Percentiles rank a stretch among this genome's conserved stretches.
Evolutionary conservation across 768 basidiomycete species (phyloP).

Genomic region (Epithele typhae): DNA sequence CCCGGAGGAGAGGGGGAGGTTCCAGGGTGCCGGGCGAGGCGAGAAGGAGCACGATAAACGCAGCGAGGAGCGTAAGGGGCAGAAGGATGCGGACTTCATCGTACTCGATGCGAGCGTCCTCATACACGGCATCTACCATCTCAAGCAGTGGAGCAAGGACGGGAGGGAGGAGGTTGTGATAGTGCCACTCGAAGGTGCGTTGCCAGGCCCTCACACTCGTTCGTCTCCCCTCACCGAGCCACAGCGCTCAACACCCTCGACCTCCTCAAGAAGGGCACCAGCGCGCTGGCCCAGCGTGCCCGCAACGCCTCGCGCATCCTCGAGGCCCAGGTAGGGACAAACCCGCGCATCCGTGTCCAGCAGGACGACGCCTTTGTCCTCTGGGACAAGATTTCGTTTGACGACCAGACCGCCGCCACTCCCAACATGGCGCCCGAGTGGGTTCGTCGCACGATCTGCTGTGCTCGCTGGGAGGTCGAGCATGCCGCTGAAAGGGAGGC

Average conservation of each 20-base stretch:
- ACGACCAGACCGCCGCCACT: constrained; percentile 28
- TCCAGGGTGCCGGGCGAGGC: constrained; percentile 10
- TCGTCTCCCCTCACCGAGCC: background rate
- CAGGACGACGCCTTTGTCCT: constrained; percentile 77
- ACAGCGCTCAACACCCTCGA: constrained; percentile 91
- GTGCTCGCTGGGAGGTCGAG: constrained; percentile 71
- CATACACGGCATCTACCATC: constrained; percentile 68
- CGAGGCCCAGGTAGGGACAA: constrained; percentile 81
- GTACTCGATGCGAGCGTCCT: constrained; percentile 82
- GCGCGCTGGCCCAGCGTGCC: constrained; percentile 72
- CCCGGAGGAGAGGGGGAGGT: constrained; percentile 7
- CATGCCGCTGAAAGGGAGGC: constrained; percentile 42
- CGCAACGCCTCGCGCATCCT: constrained; percentile 85
- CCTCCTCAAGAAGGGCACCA: constrained; percentile 87
- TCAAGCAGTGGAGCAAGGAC: constrained; percentile 80
- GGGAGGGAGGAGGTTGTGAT: constrained; percentile 76
- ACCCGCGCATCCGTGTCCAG: constrained; percentile 78
- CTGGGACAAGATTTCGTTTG: constrained; percentile 71
- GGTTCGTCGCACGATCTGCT: constrained; percentile 81
- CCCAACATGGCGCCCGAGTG: constrained; percentile 65
- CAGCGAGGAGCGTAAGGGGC: constrained; percentile 22
- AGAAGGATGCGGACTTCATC: constrained; percentile 70
- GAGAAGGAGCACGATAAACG: constrained; percentile 15
- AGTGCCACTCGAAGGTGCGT: constrained; percentile 80
- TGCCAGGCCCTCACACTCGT: background rate